A percentile compares a stretch with the other conserved stretches of the same genome.
Conservation (phyloP, 176 grass and related monocot genomes). For the Oropetium thomaeum region DNA sequence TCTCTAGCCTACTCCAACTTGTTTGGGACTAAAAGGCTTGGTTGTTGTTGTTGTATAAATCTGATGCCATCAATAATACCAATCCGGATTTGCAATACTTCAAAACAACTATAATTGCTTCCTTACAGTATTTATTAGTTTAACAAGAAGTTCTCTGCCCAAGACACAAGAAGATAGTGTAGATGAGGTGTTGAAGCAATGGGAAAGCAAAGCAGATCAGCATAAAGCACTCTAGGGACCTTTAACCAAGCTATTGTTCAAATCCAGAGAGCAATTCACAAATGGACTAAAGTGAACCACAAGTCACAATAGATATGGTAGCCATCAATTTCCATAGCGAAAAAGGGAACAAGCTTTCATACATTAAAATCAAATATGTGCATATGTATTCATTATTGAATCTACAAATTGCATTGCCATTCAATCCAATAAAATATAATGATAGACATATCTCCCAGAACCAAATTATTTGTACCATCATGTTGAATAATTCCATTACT, state of each 20-base stretch:
- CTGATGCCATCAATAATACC: background rate
- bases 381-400: conserved; percentile 13
- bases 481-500: background rate
- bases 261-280: too few species aligned
- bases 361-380: conserved; percentile 15
- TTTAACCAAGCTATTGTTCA: background rate
- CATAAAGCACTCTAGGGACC: too few species aligned
- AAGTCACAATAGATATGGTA: background rate
- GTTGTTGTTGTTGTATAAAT: too few species aligned
- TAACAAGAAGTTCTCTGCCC: too few species aligned
- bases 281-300: background rate
- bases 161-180: background rate
- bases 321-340: background rate
- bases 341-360: background rate
- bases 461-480: background rate
- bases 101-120: background rate
- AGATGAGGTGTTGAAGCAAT: background rate
- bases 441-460: background rate
- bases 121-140: too few species aligned
- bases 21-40: too few species aligned
- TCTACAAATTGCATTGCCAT: background rate
- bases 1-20: too few species aligned
- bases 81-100: background rate
- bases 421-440: conserved; percentile 11
- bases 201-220: too few species aligned